Base-by-base conservation (phyloP, 352 stramenopile species). In the Phytophthora cryptogea region DNA sequence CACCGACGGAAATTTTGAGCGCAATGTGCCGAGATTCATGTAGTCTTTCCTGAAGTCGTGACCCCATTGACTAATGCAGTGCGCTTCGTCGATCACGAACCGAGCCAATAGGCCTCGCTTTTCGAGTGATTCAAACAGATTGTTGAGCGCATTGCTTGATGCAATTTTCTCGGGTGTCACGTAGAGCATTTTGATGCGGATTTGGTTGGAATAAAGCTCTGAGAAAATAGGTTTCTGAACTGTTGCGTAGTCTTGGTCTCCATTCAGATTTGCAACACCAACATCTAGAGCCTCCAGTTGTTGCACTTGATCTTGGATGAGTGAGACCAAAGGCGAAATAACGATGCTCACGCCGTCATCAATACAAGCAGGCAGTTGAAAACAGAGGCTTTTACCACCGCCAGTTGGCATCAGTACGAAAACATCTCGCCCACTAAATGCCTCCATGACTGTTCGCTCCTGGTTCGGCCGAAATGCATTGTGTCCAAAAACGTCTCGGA, bases 41-140 rank as follows among this genome's bases (percentile, higher is more conserved):
- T 99, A 99, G 66, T 98, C 97, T 62, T 97, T 98, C 10, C 98
- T 82, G 68, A 99, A 99, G 68, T 99, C 98, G 69, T 99, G 97
- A 17, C 97, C 97, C 98, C 97, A 99, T 64, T 97, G 90, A 53
- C 86, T 97, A 55, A 99, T 95, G 73, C 97, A 99, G 63, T 99
- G 97, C 6, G 86, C 88, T 66, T 96, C 86, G 67, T 99, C 97
- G 5, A 99, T 89, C 14, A 99, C 95, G 72, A 99, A 99, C 30
- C 97, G 83, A 60, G 92, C 97, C 10, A 99, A 84, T 8, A 95
- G 72, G 1, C 85, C 80, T 8, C 81, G 71, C 17, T 90, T 86
- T 40, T 88, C 71, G 13, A 93, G 70, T 3, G 81, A 91, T 51
- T 90, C 78, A 46, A 92, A 95, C 39, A 98, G 77, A 40, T 92